Evolutionary conservation across 2,329 filamentous ascomycete species (phyloP), one percentile per base, ranked within the genome.

Genomic region (Incumbomyces delicatus): DNA sequence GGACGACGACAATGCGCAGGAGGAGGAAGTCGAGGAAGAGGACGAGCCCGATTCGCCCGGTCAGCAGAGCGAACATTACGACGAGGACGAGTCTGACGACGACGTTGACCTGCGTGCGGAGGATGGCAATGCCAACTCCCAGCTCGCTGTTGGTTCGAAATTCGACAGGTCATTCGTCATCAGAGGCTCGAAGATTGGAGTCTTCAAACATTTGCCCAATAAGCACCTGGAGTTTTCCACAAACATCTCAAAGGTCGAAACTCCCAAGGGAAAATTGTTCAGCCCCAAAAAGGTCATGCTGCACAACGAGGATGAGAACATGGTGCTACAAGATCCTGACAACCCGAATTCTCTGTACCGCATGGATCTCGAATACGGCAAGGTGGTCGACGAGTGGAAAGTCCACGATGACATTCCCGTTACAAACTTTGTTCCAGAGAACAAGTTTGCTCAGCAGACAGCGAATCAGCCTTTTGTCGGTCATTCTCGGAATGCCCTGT

Each of bases 361-460:
- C 38, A 96, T 98, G 92, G 92, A 98, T 67, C 75, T 98, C 37
- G 90, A 98, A 65, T 94, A 94, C 57, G 92, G 92, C 56, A 96
- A 95, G 69, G 86, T 98, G 31, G 88, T 96, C 1, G 92, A 98
- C 60, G 92, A 98, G 66, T 98, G 92, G 92, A 95, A 95, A 58
- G 78, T 98, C 12, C 90, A 98, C 61, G 90, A 98, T 52, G 87
- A 96, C 62, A 95, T 98, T 46, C 83, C 87, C 0, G 86, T 96
- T 51, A 81, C 86, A 46, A 92, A 83, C 8, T 96, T 96, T 66
- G 87, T 87, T 0, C 92, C 92, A 0, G 89, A 95, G 65, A 95
- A 83, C 50, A 98, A 98, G 78, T 98, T 95, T 60, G 82, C 92
- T 1, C 92, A 98, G 70, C 95, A 94, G 84, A 95, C 88, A 1